Conservation (phyloP, 768 basidiomycete genomes). For the Leucocoprinus birnbaumii region DNA sequence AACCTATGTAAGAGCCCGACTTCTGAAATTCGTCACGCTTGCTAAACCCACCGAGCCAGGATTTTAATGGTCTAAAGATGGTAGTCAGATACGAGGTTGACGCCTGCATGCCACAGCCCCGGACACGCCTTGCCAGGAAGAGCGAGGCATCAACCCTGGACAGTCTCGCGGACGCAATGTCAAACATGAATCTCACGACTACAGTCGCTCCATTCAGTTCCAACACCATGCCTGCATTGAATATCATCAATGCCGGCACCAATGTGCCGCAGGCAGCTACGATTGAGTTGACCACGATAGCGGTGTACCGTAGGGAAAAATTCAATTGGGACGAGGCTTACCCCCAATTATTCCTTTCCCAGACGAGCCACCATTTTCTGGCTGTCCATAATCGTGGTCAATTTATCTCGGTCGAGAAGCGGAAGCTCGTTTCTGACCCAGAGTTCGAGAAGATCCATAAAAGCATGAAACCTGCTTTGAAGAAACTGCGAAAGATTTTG, state of each 20-base stretch:
- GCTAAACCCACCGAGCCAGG: slow-evolving; percentile 29
- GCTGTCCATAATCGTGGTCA: slow-evolving; percentile 53
- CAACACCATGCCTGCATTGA: slow-evolving; percentile 17
- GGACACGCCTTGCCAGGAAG: slow-evolving; percentile 19
- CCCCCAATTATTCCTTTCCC: slow-evolving; percentile 68
- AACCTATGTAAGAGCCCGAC: slow-evolving; percentile 52
- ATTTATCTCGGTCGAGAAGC: slow-evolving; percentile 50
- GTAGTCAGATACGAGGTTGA: slow-evolving; percentile 28
- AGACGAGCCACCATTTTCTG: slow-evolving; percentile 58
- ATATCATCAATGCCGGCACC: slow-evolving; percentile 28
- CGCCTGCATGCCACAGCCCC: slow-evolving; percentile 22
- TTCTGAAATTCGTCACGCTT: background rate
- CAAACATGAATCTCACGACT: slow-evolving; percentile 26
- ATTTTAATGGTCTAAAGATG: slow-evolving; percentile 42
- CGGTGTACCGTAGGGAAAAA: slow-evolving; percentile 22
- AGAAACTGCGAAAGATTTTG: slow-evolving; percentile 36
- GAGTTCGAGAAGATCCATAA: slow-evolving; percentile 30
- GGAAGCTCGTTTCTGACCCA: slow-evolving; percentile 31
- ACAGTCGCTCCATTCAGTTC: slow-evolving; percentile 14
- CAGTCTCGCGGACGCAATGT: slow-evolving; percentile 32
- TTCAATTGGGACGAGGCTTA: slow-evolving; percentile 60
- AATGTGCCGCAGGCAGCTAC: slow-evolving; percentile 39
- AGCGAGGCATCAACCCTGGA: slow-evolving; percentile 27
- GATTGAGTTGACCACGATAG: slow-evolving; percentile 46
- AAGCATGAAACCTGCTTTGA: slow-evolving; percentile 31